Conservation (phyloP, 2,329 filamentous ascomycete genomes). For the Colletotrichum sp. region DNA sequence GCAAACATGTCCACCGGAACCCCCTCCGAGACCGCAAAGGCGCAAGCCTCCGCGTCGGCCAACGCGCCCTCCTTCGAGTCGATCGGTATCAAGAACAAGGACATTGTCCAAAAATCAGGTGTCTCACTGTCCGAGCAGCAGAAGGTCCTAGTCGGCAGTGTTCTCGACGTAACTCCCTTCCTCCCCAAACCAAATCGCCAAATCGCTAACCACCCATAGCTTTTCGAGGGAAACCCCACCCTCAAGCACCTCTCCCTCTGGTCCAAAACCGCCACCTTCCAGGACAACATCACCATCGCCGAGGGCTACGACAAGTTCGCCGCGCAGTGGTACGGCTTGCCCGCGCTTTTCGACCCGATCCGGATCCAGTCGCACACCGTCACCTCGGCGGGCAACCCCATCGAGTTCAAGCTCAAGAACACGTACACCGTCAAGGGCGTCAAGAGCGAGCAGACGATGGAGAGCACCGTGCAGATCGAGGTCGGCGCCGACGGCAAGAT, state of each 20-base stretch:
- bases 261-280: constrained; percentile 61
- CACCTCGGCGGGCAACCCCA: constrained; percentile 61
- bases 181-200: too few relatives aligned
- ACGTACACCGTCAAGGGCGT: constrained; percentile 39
- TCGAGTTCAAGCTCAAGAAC: constrained; percentile 53
- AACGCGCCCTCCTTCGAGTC: constrained; percentile 28
- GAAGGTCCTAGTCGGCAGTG: constrained; percentile 59
- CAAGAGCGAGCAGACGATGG: constrained; percentile 33
- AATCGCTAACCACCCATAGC: constrained; percentile 25
- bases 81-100: constrained; percentile 54
- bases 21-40: constrained; percentile 31
- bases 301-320: constrained; percentile 56
- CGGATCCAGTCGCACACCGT: constrained; percentile 59
- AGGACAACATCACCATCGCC: constrained; percentile 64
- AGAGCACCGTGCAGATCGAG: constrained; percentile 34
- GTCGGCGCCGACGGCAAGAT: constrained; percentile 38
- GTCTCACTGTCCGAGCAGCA: constrained; percentile 55
- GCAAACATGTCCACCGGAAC: constrained; percentile 30
- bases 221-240: constrained; percentile 65
- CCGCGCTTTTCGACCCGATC: constrained; percentile 62
- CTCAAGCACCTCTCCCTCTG: constrained; percentile 65
- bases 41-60: constrained; percentile 21
- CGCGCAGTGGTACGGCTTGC: constrained; percentile 62
- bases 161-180: constrained; percentile 52
- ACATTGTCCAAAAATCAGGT: constrained; percentile 55